Evolutionary conservation across 345 rosid genomes (phyloP), one percentile per base, ranked within the genome.

Genomic region (Noccaea caerulescens): DNA sequence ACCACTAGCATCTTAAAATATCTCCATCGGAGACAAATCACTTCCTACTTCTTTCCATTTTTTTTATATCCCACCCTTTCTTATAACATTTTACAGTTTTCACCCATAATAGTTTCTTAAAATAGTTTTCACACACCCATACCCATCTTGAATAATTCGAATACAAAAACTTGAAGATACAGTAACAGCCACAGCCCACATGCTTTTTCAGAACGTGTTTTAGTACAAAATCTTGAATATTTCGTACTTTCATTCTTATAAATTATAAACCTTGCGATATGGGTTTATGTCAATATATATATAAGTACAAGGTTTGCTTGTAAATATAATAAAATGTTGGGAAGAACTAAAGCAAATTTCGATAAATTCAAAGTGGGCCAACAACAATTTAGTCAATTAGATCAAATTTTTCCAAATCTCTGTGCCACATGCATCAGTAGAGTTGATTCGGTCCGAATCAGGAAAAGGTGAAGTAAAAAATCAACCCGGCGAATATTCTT

Each of bases 381-480:
- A 27, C 25, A 16, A 46, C 30, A 25, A 27, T 14, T 2, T 30
- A 42, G 55, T 20, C 23, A 20, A 51, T 52, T 44, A 23, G 36
- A 18, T 33, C 13, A 14, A 6, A 3, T 0, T 20, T 50, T 4
- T 10, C 5, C 8, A 10, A 3, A 14, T 44, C 27, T 49, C 18
- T 13, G 32, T 45, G 0, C 2, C 33, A 41, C 70, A 43, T 66
- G 27, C 77, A 66, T 32, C 3, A 51, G 43, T 11, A 30, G 27
- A 11, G 33, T 64, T 63, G 79, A 57, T 71, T 69, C 9, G 34
- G 64, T 75, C 79, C 25, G 34, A 37, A 23, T 59, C 55, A 37
- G 52, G 63, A 62, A 7, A 5, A 38, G 1, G 13, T 4, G 10
- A 44, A 72, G 18, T 50, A 8, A 18, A 1, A 10, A 42, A 60